Evolutionary conservation across 2,329 filamentous ascomycete species (phyloP), one percentile per base, ranked within the genome.

Genomic region (Blastomyces parvus): DNA sequence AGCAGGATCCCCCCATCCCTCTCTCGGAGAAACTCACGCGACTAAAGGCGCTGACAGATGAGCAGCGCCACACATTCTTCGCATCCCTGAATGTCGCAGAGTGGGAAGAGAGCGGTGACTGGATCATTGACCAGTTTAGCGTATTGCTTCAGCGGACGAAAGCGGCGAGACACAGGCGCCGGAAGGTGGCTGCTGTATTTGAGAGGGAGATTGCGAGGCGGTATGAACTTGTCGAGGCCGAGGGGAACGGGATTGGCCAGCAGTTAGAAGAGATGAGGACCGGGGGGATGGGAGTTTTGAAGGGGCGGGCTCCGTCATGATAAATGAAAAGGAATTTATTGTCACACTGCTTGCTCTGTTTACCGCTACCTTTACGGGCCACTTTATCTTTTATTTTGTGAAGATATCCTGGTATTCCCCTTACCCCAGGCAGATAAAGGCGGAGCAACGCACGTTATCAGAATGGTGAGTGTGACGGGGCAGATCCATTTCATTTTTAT

Each of bases 61-160:
- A 73, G 33, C 74, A 79, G 3, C 81, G 84, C 64, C 70, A 71
- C 3, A 67, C 72, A 0, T 84, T 86, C 70, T 81, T 87, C 66
- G 73, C 75, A 1, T 78, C 77, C 11, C 75, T 87, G 50, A 73
- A 76, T 0, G 78, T 85, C 19, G 72, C 77, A 3, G 79, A 86
- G 65, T 86, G 85, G 83, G 85, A 87, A 72, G 80, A 84, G 56
- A 82, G 83, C 27, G 85, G 85, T 2, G 82, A 85, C 63, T 83
- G 84, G 78, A 80, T 87, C 56, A 76, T 86, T 1, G 79, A 81
- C 1, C 77, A 79, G 59, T 86, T 87, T 68, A 75, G 75, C 58
- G 72, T 76, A 4, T 73, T 85, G 50, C 70, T 86, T 46, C 72
- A 73, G 22, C 78, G 79, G 58, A 80, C 84, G 67, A 84, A 80